Base-by-base conservation (phyloP, 768 basidiomycete genomes). In the Termitomyces sp. region DNA sequence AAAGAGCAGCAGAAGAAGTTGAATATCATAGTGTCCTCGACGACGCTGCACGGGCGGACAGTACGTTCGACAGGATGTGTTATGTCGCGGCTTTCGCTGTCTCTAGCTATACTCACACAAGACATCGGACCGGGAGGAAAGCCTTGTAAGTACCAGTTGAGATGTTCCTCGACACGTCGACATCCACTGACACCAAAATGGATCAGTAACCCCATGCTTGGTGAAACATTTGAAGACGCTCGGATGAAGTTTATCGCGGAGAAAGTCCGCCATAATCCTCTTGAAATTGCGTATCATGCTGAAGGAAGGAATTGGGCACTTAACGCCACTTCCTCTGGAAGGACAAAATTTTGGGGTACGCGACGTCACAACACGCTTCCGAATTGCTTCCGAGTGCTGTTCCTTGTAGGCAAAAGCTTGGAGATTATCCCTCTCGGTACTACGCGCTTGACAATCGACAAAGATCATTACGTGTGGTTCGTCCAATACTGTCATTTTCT, bases 261-360 rank as follows among this genome's bases (percentile, higher is more conserved):
- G 73, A 94, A 94, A 75, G 91, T 92, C 61, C 82, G 82, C 39
- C 92, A 94, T 67, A 86, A 90, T 64, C 92, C 92, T 13, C 80
- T 94, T 39, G 77, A 93, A 65, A 83, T 93, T 65, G 92, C 91
- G 4, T 92, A 88, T 72, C 90, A 92, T 65, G 92, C 91, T 4
- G 84, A 91, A 68, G 91, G 92, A 22, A 72, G 80, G 31, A 78
- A 82, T 6, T 94, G 93, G 93, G 81, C 85, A 66, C 69, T 92
- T 31, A 78, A 78, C 57, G 88, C 82, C 34, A 91, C 88, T 0
- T 87, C 88, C n/a, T 78, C 83, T 63, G 92, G 89, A 26, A 90
- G 83, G 72, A 93, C 91, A 56, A 92, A 91, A 70, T 92, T 94
- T 71, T 92, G 92, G 90, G 92, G 92, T 90, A 69, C 58, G 85